These are phyloP conservation scores for Tephrocybe rancida DNA, from an alignment of 768 basidiomycete species.

Conservation along the genomic window DNA sequence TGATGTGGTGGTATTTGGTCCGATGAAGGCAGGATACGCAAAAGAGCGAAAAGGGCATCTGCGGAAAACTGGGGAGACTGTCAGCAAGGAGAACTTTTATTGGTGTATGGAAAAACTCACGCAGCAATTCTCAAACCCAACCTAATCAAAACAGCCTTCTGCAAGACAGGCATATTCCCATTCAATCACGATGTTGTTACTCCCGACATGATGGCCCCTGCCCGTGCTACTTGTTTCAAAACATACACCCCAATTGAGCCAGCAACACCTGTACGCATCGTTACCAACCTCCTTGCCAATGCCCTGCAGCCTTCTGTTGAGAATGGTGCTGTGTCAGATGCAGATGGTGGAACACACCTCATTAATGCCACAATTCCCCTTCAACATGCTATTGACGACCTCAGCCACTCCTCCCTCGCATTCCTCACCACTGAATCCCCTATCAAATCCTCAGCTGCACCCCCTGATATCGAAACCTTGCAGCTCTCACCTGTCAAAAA, in stretches of 20 bases:
- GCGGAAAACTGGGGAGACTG: conserved; percentile 15
- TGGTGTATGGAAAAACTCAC: conserved; percentile 35
- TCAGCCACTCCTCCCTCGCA: neutral
- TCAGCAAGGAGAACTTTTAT: conserved; percentile 40
- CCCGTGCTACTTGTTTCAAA: conserved; percentile 16
- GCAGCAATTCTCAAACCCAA: conserved; percentile 26
- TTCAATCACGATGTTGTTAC: conserved; percentile 35
- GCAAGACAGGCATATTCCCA: conserved; percentile 39
- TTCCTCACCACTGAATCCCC: conserved; percentile 11
- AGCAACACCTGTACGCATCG: conserved; percentile 17
- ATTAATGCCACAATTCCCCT: neutral
- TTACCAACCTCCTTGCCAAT: neutral
- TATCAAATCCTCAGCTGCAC: neutral
- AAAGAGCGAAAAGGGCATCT: conserved; percentile 17
- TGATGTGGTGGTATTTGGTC: neutral
- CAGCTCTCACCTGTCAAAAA: neutral
- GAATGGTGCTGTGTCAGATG: too few relatives aligned
- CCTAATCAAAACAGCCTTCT: conserved; percentile 37
- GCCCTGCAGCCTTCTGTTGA: neutral
- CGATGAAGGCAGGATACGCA: neutral
- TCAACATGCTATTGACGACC: neutral
- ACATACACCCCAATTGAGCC: conserved; percentile 19
- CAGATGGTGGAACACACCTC: neutral
- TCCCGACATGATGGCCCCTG: conserved; percentile 35
- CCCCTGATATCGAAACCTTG: neutral